Evolutionary conservation across 495 filamentous ascomycete species (phyloP), one percentile per base, ranked within the genome.

Genomic region (Penicillium bialowiezense): DNA sequence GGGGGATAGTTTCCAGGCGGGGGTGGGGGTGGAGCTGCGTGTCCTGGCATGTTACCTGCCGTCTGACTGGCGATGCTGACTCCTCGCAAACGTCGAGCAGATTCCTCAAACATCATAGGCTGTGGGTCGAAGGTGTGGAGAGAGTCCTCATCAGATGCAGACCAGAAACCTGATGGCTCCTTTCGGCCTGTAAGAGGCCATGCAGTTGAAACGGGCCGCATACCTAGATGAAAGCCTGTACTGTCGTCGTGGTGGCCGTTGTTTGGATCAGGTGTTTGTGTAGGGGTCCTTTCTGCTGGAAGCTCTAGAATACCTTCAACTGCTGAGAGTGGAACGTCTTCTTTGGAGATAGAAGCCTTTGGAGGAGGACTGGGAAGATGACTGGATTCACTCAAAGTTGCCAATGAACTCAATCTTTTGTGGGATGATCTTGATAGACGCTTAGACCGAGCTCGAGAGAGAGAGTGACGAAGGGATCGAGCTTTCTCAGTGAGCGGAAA

Each of bases 11-110:
- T n/a, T 9, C 67, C 66, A 34, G 64, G 56, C 10, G 64, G 59
- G 8, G 74, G 76, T n/a, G 75, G 68, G n/a, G 73, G 65, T 20
- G 72, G 76, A n/a, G 76, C 49, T 9, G 74, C 67, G 18, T 67
- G 62, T 10, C 68, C 65, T 18, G 76, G 76, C 12, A 59, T 55
- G 4, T 45, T 45, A 13, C 75, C 73, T 20, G 76, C 56, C 5
- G 62, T 61, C 49, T 78, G 71, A 38, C 65, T 64, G 18, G 64
- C 59, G 37, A 76, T 71, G 39, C 72, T 73, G 32, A 54, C 63
- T 18, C 63, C 64, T 40, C 72, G 70, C 33, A 63, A 6, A n/a
- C 64, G 63, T 8, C 42, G 10, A 2, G 48, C 59, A 23, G 59
- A 56, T 14, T 61, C 55, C n/a, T 67, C 56, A 18, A 64, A 63